These are phyloP conservation scores for Dothistroma pini DNA, from an alignment of 2,329 filamentous ascomycete species.

Conservation along the genomic window DNA sequence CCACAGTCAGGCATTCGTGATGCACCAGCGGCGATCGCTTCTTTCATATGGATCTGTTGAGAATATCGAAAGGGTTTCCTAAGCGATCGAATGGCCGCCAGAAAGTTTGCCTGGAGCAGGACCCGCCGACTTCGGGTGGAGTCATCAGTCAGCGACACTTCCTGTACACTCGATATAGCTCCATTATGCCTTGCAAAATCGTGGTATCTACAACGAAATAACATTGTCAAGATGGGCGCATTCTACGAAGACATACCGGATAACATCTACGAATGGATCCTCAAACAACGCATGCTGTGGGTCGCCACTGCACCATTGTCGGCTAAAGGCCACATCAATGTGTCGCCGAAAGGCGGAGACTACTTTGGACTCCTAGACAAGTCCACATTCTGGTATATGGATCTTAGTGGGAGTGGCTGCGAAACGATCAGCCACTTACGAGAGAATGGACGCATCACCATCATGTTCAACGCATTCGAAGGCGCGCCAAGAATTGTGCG, in stretches of 20 bases:
- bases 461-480: slow-evolving; percentile 43
- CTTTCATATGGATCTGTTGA: not conserved
- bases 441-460: slow-evolving; percentile 44
- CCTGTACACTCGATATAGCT: not conserved
- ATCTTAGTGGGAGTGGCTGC: slow-evolving; percentile 42
- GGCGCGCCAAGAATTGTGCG: slow-evolving; percentile 43
- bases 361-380: slow-evolving; percentile 42
- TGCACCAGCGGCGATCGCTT: not conserved
- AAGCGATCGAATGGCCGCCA: not conserved
- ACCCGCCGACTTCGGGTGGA: not conserved
- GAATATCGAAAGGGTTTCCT: no score
- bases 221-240: slow-evolving; percentile 36
- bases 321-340: slow-evolving; percentile 42
- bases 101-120: not conserved
- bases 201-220: not conserved
- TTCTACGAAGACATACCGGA: slow-evolving; percentile 44
- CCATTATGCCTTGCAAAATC: not conserved
- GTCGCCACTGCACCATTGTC: slow-evolving; percentile 44
- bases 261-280: slow-evolving; percentile 41
- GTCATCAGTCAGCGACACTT: not conserved
- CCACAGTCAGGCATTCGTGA: not conserved
- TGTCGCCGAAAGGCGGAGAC: slow-evolving; percentile 45
- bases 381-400: slow-evolving; percentile 45
- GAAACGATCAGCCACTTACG: slow-evolving; percentile 44
- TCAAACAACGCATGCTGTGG: slow-evolving; percentile 44